A percentile compares a stretch with the other conserved stretches of the same genome.
Conservation (phyloP, 2,329 filamentous ascomycete species). For the Fusarium coffeatum region DNA sequence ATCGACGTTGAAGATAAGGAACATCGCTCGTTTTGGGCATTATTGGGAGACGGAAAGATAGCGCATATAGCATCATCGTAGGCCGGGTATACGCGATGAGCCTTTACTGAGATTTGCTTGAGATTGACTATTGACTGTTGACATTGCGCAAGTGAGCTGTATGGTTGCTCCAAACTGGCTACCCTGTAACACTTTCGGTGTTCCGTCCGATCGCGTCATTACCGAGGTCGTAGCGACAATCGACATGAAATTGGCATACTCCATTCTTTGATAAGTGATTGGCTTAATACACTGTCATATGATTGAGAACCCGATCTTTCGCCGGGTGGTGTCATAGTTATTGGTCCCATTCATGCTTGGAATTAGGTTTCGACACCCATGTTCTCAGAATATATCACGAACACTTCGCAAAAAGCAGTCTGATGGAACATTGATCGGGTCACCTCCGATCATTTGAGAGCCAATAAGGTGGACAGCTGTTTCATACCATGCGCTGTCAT, state of each 20-base stretch:
- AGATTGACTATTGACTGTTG: background rate
- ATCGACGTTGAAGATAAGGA: conserved; percentile 34
- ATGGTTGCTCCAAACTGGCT: too few relatives aligned
- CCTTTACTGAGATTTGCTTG: background rate
- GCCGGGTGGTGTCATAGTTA: rapidly evolving
- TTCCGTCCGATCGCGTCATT: background rate
- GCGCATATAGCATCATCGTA: background rate
- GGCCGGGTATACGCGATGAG: rapidly evolving
- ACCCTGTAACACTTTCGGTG: background rate
- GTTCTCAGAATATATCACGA: too few relatives aligned
- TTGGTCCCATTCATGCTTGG: rapidly evolving
- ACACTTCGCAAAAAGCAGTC: too few relatives aligned
- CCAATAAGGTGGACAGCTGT: rapidly evolving
- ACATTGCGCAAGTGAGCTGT: background rate
- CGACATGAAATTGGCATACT: rapidly evolving
- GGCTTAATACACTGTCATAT: rapidly evolving
- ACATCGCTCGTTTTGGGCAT: background rate
- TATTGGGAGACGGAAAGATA: conserved; percentile 6
- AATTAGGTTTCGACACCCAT: too few relatives aligned
- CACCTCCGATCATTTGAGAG: background rate
- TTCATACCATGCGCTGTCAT: background rate
- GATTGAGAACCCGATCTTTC: background rate
- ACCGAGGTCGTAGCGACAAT: rapidly evolving
- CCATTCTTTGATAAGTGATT: rapidly evolving
- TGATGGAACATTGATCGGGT: rapidly evolving